Base-by-base conservation (phyloP, 345 rosid genomes). In the Pistacia integerrima region DNA sequence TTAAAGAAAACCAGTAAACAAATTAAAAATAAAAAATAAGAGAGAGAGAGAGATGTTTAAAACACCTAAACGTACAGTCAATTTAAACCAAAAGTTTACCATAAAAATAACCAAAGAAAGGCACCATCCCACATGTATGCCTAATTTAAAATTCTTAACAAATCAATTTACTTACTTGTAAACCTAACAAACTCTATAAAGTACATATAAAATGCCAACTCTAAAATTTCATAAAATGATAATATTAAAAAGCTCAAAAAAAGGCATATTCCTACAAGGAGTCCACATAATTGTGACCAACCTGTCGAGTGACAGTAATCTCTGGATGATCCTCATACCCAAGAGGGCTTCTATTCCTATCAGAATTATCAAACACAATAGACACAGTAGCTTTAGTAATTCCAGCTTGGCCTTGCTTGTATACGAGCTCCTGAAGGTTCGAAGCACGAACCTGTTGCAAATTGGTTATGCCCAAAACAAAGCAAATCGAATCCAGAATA, bases 321-420 rank as follows among this genome's bases (percentile, higher is more conserved):
- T 96, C 99, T 0, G 88, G 33, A 66, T 91, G 97, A 3, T 90
- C 97, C 71, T 92, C 98, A 17, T 96, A 92, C 1, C 99, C 97
- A 11, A 96, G 94, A 13, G 98, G 99, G 54, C 99, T 94, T 33
- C 92, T 72, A 60, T 79, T 75, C 84, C 94, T 73, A 61, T 96
- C 89, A n/a, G 97, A 90, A 49, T 96, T 96, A 73, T 94, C 97
- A 11, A 96, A 96, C 49, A 93, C 88, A 38, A 96, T 82, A 1
- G 97, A 94, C 2, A 96, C 99, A 0, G 99, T 96, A 8, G 98
- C 97, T 64, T 92, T 96, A 10, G 99, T 94, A 36, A 96, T 92
- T 61, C 99, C 99, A 57, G 99, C 99, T 82, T 96, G 99, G 1
- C 99, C 99, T 86, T 96, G 99, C 90, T 96, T 96, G 86, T 96